Evolutionary conservation across 2,329 filamentous ascomycete species (phyloP).

Genomic region (Fusarium sp.): DNA sequence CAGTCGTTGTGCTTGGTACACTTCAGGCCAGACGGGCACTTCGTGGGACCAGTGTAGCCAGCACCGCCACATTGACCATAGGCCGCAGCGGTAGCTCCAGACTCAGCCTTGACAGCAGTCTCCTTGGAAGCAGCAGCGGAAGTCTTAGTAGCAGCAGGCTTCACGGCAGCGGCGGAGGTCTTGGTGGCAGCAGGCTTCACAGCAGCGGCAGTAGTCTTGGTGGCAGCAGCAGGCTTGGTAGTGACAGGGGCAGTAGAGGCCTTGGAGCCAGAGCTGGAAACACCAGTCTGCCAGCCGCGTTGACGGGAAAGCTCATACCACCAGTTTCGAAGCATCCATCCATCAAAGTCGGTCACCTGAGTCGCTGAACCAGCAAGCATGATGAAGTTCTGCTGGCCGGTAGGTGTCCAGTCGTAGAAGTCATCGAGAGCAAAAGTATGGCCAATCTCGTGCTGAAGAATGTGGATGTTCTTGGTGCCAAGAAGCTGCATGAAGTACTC

Average conservation of each 20-base stretch:
- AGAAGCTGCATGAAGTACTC: constrained; percentile 59
- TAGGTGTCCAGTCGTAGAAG: constrained; percentile 59
- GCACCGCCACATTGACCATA: constrained; percentile 43
- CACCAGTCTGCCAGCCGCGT: constrained; percentile 47
- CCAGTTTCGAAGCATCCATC: constrained; percentile 64
- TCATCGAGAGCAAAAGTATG: constrained; percentile 61
- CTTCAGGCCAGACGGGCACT: constrained; percentile 41
- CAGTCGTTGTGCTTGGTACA: constrained; percentile 45
- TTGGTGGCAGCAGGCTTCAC: not conserved
- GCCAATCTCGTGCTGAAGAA: constrained; percentile 62
- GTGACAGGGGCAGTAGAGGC: not conserved
- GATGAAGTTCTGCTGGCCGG: constrained; percentile 58
- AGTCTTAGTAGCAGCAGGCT: not conserved
- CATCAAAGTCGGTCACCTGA: constrained; percentile 62
- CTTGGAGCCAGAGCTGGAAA: not conserved
- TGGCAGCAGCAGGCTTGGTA: not conserved
- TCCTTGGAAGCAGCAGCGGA: not conserved
- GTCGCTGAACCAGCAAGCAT: constrained; percentile 60
- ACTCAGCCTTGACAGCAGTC: not conserved
- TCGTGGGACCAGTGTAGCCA: constrained; percentile 42
- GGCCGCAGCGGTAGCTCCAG: constrained; percentile 1
- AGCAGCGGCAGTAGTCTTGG: not conserved
- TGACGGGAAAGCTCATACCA: constrained; percentile 55
- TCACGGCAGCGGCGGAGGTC: not conserved
- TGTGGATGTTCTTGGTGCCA: constrained; percentile 56